These are phyloP conservation scores for Oidium heveae DNA, from an alignment of 2,329 filamentous ascomycete species.

Conservation along the genomic window DNA sequence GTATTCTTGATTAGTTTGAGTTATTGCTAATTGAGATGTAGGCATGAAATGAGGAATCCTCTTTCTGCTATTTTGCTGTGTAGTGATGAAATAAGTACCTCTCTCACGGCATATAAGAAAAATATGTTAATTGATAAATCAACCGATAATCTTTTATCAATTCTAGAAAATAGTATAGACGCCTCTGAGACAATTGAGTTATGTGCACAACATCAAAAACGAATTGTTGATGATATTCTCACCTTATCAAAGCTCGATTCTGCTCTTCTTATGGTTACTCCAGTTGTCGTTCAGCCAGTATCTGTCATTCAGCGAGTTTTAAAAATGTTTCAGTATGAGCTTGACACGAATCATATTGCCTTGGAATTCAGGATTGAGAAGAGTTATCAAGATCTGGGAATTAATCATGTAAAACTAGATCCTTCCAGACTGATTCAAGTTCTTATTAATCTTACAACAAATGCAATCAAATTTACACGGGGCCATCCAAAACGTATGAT, in stretches of 20 bases:
- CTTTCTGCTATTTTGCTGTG: conserved; percentile 52
- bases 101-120: conserved; percentile 12
- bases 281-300: conserved; percentile 42
- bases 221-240: conserved; percentile 41
- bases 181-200: conserved; percentile 61
- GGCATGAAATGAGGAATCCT: conserved; percentile 53
- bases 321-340: conserved; percentile 58
- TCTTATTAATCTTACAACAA: conserved; percentile 58
- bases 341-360: conserved; percentile 45
- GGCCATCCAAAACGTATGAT: conserved; percentile 29
- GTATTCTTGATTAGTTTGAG: neutral
- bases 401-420: conserved; percentile 52
- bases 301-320: conserved; percentile 40
- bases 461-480: conserved; percentile 64
- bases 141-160: conserved; percentile 19
- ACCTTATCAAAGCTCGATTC: conserved; percentile 47
- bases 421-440: conserved; percentile 58
- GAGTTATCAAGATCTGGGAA: conserved; percentile 34
- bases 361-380: conserved; percentile 44
- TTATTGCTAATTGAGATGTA: conserved; percentile 1
- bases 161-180: conserved; percentile 35
- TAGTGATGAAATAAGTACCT: conserved; percentile 40
- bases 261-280: conserved; percentile 42
- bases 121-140: conserved; percentile 4
- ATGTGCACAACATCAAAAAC: conserved; percentile 52